phyloP scores from a whole-genome alignment of 192 early-diverging fungal genomes.

The Backusella westeae region DNA sequence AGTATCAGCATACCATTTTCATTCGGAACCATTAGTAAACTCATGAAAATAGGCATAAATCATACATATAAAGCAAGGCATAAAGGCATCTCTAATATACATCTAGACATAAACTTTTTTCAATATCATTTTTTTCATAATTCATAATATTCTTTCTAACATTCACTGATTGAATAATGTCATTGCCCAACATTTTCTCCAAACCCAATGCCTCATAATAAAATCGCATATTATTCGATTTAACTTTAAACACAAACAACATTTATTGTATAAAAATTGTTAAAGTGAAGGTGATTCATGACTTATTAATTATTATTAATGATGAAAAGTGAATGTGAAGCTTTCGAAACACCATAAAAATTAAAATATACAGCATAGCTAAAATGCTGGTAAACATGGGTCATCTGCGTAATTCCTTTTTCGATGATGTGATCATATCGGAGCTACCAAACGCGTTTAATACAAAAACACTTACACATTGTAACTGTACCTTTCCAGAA shows the following conservation, averaged over 20 bases:
- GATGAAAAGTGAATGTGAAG: too few species aligned
- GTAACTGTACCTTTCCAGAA: too few species aligned
- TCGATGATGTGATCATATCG: too few species aligned
- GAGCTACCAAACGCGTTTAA: too few species aligned
- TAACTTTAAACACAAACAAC: not conserved
- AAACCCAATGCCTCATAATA: not conserved
- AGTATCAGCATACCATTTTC: not conserved
- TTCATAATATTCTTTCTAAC: not conserved
- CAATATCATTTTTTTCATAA: not conserved
- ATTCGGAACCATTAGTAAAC: not conserved
- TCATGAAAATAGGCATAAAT: not conserved
- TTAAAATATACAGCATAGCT: too few species aligned
- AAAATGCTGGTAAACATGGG: too few species aligned
- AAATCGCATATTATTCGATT: not conserved
- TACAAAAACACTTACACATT: too few species aligned
- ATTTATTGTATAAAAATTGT: not conserved
- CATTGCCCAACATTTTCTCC: not conserved
- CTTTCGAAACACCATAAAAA: too few species aligned
- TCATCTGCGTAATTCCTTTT: too few species aligned
- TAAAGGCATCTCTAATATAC: not conserved
- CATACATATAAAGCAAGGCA: not conserved
- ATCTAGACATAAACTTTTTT: not conserved
- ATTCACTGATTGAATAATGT: not conserved
- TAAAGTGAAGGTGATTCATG: not conserved
- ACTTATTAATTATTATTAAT: not conserved